Evolutionary conservation across 2,329 filamentous ascomycete species (phyloP).

Genomic region (Xylaria sp.): DNA sequence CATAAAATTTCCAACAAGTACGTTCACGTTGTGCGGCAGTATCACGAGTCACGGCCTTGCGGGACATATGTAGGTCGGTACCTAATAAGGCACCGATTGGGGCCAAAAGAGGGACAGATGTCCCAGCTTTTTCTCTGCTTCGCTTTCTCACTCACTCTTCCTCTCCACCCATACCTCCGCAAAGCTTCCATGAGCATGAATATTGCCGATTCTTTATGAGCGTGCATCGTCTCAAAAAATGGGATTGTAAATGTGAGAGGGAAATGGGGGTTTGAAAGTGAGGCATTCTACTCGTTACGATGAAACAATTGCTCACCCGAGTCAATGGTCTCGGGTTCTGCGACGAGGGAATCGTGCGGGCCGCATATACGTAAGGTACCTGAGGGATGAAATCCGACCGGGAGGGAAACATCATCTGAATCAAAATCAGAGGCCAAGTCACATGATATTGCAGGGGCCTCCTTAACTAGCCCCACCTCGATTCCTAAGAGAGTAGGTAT

Average conservation of each 20-base stretch:
- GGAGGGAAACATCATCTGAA: conserved; percentile 14
- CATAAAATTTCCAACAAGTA: conserved; percentile 8
- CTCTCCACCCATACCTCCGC: not conserved
- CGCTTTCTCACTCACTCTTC: not conserved
- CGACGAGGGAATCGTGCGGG: conserved; percentile 32
- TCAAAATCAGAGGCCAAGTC: conserved; percentile 22
- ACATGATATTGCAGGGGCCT: conserved; percentile 34
- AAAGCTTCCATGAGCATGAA: not conserved
- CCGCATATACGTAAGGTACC: conserved; percentile 15
- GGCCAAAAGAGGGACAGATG: not conserved
- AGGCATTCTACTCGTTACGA: conserved; percentile 29
- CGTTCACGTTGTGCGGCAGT: conserved; percentile 3
- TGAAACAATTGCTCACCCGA: conserved; percentile 33
- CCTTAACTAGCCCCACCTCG: conserved; percentile 1
- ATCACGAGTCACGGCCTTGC: conserved; percentile 27
- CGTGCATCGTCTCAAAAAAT: not conserved
- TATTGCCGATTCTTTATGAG: not conserved
- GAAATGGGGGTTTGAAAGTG: conserved; percentile 7
- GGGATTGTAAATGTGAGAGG: not conserved
- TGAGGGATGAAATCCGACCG: conserved; percentile 27
- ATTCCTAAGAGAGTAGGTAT: conserved; percentile 7
- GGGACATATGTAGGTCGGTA: conserved; percentile 8
- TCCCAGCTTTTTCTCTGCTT: not conserved
- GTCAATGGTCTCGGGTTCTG: conserved; percentile 32
- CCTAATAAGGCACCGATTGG: conserved; percentile 11